Evolutionary conservation across 176 grass and related monocot species (phyloP).

Genomic region (Aegilops tauschii): DNA sequence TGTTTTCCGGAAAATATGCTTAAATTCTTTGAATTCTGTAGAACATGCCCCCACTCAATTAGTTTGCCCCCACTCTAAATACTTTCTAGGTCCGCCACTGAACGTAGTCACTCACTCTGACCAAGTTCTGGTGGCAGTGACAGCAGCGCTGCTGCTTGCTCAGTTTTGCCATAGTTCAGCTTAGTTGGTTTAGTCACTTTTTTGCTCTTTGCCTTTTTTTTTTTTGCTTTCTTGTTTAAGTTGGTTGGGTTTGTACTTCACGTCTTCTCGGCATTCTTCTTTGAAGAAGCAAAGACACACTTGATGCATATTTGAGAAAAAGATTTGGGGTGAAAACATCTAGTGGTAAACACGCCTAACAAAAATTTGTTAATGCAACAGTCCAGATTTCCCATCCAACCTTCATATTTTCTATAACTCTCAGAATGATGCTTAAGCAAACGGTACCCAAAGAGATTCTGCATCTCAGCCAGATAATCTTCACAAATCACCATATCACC

Average conservation of each 20-base stretch:
- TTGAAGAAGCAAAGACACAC: neutral
- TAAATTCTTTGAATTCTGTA: too few relatives aligned
- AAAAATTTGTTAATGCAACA: slow-evolving; percentile 2
- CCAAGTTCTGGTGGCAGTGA: neutral
- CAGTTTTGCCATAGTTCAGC: neutral
- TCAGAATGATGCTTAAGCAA: slow-evolving; percentile 20
- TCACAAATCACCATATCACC: neutral
- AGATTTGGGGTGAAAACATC: neutral
- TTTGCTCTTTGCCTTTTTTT: slow-evolving; percentile 3
- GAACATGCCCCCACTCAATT: too few relatives aligned
- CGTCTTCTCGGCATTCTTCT: neutral
- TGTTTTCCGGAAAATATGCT: too few relatives aligned
- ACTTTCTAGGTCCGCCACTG: too few relatives aligned
- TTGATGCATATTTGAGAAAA: neutral
- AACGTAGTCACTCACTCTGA: neutral
- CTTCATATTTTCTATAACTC: slow-evolving; percentile 9
- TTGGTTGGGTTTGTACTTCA: neutral
- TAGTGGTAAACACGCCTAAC: neutral
- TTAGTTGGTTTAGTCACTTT: neutral
- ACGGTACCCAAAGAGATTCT: slow-evolving; percentile 8
- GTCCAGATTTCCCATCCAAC: neutral
- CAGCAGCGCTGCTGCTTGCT: neutral
- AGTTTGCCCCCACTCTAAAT: too few relatives aligned
- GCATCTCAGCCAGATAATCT: neutral
- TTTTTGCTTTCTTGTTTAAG: neutral